Conservation (phyloP, 148 eudicot species). For the Arbutus unedo region DNA sequence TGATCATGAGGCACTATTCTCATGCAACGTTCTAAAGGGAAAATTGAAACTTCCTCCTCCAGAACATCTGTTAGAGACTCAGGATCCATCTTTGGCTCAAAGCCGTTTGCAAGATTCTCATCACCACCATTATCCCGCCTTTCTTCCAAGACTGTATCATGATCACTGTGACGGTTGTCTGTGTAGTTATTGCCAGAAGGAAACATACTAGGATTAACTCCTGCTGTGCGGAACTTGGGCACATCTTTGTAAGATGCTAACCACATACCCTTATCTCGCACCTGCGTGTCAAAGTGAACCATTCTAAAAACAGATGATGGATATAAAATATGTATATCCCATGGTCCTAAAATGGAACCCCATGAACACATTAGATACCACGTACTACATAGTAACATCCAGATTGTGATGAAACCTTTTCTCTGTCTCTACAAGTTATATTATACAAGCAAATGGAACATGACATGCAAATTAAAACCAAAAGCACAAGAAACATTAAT, state of each 20-base stretch:
- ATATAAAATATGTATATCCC: neutral
- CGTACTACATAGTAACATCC: neutral
- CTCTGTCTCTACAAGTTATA: neutral
- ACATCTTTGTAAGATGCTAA: slow-evolving; percentile 66
- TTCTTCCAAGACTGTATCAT: slow-evolving; percentile 23
- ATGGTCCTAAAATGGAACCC: neutral
- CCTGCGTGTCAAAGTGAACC: slow-evolving; percentile 46
- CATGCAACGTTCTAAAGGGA: slow-evolving; percentile 93
- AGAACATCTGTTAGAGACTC: slow-evolving; percentile 27
- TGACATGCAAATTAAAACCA: neutral
- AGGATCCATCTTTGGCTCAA: slow-evolving; percentile 21
- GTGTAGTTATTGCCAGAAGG: slow-evolving; percentile 63
- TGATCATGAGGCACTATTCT: slow-evolving; percentile 99
- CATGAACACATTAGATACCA: neutral
- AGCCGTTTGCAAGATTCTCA: slow-evolving; percentile 23
- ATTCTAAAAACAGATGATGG: slow-evolving; percentile 8
- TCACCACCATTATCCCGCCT: slow-evolving; percentile 26
- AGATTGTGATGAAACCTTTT: neutral
- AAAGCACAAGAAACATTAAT: neutral
- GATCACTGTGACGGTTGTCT: slow-evolving; percentile 31
- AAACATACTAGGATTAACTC: slow-evolving; percentile 68
- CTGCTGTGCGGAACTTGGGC: slow-evolving; percentile 52
- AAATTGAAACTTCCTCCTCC: slow-evolving; percentile 58
- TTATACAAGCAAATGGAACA: neutral
- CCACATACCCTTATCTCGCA: slow-evolving; percentile 89